Evolutionary conservation across 2,329 filamentous ascomycete genomes (phyloP), one percentile per base, ranked within the genome.

Genomic region (Ambrosiella cleistominuta): DNA sequence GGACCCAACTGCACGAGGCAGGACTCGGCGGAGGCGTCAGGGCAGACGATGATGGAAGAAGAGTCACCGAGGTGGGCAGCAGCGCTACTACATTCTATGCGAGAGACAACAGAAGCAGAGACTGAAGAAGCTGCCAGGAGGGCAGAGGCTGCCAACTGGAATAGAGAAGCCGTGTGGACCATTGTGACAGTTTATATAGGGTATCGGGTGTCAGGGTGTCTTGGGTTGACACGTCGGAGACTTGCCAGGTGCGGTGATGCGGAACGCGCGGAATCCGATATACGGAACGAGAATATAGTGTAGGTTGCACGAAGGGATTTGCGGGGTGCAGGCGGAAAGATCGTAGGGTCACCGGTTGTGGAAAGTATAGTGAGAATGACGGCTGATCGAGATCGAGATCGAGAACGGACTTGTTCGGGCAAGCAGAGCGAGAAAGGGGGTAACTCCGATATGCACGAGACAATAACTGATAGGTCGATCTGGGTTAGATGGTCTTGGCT

Each of bases 1-100:
- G 63, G 54, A 12, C 68, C 61, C 37, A 70, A 66, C 39, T 64
- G 62, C 8, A 64, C 61, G 54, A 79, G 67, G 66, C 73, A 75
- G 65, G 76, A 78, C 57, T 68, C 67, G 12, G 74, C 68, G 44
- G 67, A 65, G 13, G 59, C 62, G 52, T 73, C 71, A 54, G 78
- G 68, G 54, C 71, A 67, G 27, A 62, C 57, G 61, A 70, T 68
- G 62, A 71, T 66, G 56, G 65, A 61, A 54, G 66, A 65, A 57
- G 78, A 64, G 64, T 75, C 77, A 63, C 70, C 67, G 50, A 61
- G 57, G 13, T 55, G 56, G 8, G 56, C 37, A 11, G 57, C 55
- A 63, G 63, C 56, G 58, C 62, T 19, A 62, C 65, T 57, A 57
- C 62, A 64, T 45, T 67, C 63, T 62, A 66, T 57, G 62, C 67